phyloP scores from a whole-genome alignment of 371 early-diverging fungal species.

The Actinomortierella wolfii region DNA sequence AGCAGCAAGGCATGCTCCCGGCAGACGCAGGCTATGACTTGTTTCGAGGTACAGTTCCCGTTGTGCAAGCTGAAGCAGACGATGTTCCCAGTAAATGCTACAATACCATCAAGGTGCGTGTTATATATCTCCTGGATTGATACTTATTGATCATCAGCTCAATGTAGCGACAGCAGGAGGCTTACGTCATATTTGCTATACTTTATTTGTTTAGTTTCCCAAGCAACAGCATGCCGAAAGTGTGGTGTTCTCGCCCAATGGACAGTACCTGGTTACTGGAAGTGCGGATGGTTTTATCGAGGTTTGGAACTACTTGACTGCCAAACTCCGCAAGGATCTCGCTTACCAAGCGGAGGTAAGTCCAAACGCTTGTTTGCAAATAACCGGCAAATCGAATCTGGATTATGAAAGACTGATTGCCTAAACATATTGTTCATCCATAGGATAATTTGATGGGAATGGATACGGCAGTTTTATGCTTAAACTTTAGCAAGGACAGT shows the following conservation, averaged over 20 bases:
- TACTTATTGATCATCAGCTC: not conserved
- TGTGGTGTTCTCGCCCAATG: slow-evolving; percentile 80
- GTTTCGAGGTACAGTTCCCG: slow-evolving; percentile 68
- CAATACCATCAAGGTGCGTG: slow-evolving; percentile 74
- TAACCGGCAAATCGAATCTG: too few relatives aligned
- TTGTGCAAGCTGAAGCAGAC: slow-evolving; percentile 73
- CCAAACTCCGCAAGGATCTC: slow-evolving; percentile 87
- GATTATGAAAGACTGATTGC: too few relatives aligned
- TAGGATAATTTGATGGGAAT: slow-evolving; percentile 91
- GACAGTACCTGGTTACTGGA: slow-evolving; percentile 86
- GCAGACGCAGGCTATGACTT: slow-evolving; percentile 74
- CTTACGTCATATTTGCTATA: not conserved
- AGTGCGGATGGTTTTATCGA: slow-evolving; percentile 94
- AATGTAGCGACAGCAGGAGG: too few relatives aligned
- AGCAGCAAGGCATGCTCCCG: slow-evolving; percentile 75
- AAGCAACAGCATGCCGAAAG: slow-evolving; percentile 84
- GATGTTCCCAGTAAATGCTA: slow-evolving; percentile 66
- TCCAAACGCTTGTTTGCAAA: not conserved
- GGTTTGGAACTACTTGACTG: slow-evolving; percentile 90
- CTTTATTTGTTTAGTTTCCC: slow-evolving; percentile 67
- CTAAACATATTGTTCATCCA: too few relatives aligned
- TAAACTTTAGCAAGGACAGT: slow-evolving; percentile 77
- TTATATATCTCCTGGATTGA: slow-evolving; percentile 5
- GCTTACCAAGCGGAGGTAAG: slow-evolving; percentile 86
- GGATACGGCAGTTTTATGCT: slow-evolving; percentile 81